These are phyloP conservation scores for Diatrype stigma DNA, from an alignment of 2,329 filamentous ascomycete genomes.

Conservation along the genomic window DNA sequence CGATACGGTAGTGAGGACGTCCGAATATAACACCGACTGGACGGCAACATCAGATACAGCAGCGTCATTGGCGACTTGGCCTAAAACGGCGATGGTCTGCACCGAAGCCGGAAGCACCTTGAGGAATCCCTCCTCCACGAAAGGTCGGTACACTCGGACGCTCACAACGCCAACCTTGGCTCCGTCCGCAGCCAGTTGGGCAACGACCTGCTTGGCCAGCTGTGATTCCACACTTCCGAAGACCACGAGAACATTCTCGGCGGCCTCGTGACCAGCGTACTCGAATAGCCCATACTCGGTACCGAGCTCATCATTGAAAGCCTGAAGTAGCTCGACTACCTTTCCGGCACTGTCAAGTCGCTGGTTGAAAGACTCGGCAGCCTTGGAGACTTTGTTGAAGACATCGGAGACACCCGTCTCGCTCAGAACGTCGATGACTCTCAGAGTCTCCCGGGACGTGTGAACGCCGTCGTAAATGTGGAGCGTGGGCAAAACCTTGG, in stretches of 20 bases:
- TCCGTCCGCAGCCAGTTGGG: constrained; percentile 66
- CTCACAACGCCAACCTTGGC: constrained; percentile 82
- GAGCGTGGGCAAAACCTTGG: constrained; percentile 73
- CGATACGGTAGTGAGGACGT: constrained; percentile 79
- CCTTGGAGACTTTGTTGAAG: constrained; percentile 62
- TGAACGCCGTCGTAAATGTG: constrained; percentile 87
- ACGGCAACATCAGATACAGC: constrained; percentile 70
- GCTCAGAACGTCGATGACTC: constrained; percentile 77
- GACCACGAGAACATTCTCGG: constrained; percentile 81
- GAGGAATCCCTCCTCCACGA: constrained; percentile 91
- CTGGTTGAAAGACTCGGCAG: constrained; percentile 56
- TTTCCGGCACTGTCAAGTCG: constrained; percentile 70
- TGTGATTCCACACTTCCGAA: constrained; percentile 92
- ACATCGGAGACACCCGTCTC: constrained; percentile 63
- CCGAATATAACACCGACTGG: constrained; percentile 85
- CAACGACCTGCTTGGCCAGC: constrained; percentile 75
- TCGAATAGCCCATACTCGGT: constrained; percentile 93
- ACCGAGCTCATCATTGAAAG: constrained; percentile 86
- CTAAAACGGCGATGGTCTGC: constrained; percentile 76
- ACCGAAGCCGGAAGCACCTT: constrained; percentile 72
- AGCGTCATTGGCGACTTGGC: constrained; percentile 74
- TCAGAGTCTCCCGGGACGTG: constrained; percentile 75
- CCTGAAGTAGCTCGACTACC: constrained; percentile 62
- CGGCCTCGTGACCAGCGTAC: constrained; percentile 77
- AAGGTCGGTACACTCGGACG: constrained; percentile 90